Evolutionary conservation across 2,329 filamentous ascomycete genomes (phyloP).

Genomic region (Apiospora marii): DNA sequence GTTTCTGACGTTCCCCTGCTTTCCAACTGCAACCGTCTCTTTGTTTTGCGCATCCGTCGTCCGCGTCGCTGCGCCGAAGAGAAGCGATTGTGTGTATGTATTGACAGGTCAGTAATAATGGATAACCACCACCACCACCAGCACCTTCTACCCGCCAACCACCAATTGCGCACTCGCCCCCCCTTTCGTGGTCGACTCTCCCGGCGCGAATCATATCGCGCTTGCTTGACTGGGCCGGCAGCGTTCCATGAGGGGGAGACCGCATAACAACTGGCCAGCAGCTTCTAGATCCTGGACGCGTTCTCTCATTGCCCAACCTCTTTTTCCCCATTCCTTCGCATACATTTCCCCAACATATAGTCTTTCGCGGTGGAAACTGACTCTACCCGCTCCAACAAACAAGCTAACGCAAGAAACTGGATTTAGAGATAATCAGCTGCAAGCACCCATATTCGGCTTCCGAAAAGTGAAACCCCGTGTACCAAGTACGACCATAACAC

Average conservation of each 20-base stretch:
- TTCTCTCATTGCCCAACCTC: background rate
- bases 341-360: background rate
- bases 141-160: slow-evolving; percentile 12
- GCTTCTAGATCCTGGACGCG: background rate
- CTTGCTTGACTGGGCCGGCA: background rate
- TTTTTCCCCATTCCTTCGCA: background rate
- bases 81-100: background rate
- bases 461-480: background rate
- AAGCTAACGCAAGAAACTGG: slow-evolving; percentile 15
- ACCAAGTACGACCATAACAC: background rate
- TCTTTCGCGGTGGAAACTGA: background rate
- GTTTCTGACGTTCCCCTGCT: slow-evolving; percentile 4
- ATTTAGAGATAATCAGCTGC: slow-evolving; percentile 14
- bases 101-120: slow-evolving; percentile 22
- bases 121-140: slow-evolving; percentile 11
- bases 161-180: background rate
- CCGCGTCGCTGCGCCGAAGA: background rate
- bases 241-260: background rate
- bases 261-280: background rate
- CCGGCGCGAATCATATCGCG: background rate
- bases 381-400: slow-evolving; percentile 18
- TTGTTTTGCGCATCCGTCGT: background rate
- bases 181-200: slow-evolving; percentile 2
- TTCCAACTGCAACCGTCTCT: slow-evolving; percentile 5
- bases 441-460: background rate